These are phyloP conservation scores for Monosporascus cannonballus DNA, from an alignment of 2,329 filamentous ascomycete genomes.

Conservation along the genomic window DNA sequence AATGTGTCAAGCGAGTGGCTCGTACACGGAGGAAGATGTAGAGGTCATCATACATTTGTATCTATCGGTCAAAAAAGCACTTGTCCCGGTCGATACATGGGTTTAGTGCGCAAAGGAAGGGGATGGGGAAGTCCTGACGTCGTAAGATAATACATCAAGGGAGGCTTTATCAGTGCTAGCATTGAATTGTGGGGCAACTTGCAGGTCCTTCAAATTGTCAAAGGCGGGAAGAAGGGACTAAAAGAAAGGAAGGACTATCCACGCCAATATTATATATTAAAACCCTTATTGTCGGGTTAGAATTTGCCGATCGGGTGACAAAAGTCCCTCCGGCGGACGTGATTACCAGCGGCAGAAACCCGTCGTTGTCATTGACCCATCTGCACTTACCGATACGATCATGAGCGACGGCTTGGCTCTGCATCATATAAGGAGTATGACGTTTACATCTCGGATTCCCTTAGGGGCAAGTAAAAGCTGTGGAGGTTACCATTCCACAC, in stretches of 20 bases:
- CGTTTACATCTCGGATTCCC: not conserved
- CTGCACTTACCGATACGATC: not conserved
- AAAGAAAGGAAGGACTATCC: too few species aligned
- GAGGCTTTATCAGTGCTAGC: not conserved
- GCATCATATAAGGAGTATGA: not conserved
- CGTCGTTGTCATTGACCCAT: not conserved
- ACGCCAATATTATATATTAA: too few species aligned
- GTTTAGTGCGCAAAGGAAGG: conserved; percentile 2
- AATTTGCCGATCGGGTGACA: not conserved
- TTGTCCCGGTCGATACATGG: not conserved
- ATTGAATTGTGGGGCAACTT: not conserved
- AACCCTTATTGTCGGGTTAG: too few species aligned
- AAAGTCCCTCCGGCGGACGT: not conserved
- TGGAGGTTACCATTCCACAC: not conserved
- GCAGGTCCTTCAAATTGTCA: not conserved
- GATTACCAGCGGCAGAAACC: not conserved
- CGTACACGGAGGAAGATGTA: conserved; percentile 11
- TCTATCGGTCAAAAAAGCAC: conserved; percentile 5
- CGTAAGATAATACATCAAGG: conserved; percentile 15
- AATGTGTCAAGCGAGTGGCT: not conserved
- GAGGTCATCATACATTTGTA: conserved; percentile 24
- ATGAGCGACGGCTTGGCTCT: not conserved
- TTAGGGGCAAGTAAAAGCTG: not conserved
- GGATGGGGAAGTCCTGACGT: conserved; percentile 18
- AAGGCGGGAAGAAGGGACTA: not conserved